Evolutionary conservation across 2,329 filamentous ascomycete species (phyloP).

Genomic region (Fusarium sp.): DNA sequence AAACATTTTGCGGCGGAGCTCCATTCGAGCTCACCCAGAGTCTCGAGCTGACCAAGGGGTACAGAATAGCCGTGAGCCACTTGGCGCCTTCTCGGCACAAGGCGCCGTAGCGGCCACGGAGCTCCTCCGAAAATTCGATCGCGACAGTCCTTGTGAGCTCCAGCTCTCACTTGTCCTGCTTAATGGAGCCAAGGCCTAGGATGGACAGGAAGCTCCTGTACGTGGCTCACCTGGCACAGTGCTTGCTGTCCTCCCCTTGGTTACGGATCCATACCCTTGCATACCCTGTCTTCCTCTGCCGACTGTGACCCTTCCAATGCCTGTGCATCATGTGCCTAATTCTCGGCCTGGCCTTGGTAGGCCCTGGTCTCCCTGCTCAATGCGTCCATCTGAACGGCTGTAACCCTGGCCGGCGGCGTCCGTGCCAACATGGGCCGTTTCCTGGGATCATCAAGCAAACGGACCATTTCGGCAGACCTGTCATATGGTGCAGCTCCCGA

Average conservation of each 20-base stretch:
- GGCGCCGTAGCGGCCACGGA: constrained; percentile 11
- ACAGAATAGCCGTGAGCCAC: neutral
- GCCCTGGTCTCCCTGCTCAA: constrained; percentile 17
- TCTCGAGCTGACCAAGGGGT: constrained; percentile 11
- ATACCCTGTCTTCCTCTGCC: constrained; percentile 32
- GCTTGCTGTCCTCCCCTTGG: constrained; percentile 1
- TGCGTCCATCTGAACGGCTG: constrained; percentile 13
- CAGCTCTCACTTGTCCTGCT: constrained; percentile 20
- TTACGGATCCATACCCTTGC: constrained; percentile 8
- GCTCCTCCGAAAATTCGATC: constrained; percentile 3
- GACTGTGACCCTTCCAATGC: constrained; percentile 28
- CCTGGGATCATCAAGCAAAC: constrained; percentile 29
- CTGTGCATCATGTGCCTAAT: constrained; percentile 40
- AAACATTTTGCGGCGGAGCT: neutral
- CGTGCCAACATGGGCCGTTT: constrained; percentile 43
- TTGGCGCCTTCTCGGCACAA: constrained; percentile 21
- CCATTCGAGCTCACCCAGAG: constrained; percentile 7
- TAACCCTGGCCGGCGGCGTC: constrained; percentile 40
- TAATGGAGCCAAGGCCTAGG: constrained; percentile 12
- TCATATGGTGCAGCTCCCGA: constrained; percentile 30
- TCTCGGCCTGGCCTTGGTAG: constrained; percentile 12
- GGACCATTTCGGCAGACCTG: constrained; percentile 35
- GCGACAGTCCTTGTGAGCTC: constrained; percentile 12
- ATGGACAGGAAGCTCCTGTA: constrained; percentile 8
- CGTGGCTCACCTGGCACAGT: constrained; percentile 21